Evolutionary conservation across 2,329 filamentous ascomycete genomes (phyloP), one percentile per base, ranked within the genome.

Genomic region (Graphilbum ipis-grandicollis): DNA sequence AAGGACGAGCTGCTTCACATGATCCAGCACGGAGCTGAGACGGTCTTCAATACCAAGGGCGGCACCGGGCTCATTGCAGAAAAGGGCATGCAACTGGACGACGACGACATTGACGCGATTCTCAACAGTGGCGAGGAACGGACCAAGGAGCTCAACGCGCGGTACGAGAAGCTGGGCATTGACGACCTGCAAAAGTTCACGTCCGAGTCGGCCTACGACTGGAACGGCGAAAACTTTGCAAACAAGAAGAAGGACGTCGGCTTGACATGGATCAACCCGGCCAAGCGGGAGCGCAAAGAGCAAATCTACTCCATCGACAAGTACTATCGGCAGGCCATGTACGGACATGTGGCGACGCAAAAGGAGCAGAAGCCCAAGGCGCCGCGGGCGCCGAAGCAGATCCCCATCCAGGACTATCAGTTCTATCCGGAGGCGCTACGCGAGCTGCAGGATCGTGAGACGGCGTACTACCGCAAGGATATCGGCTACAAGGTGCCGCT

Each of bases 241-340:
- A 82, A 80, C 40, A 73, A 78, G 52, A 92, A 92, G 61, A 93
- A 92, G 56, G 80, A 90, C 38, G 39, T 94, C 44, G 84, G 83
- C 34, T 71, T 94, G 45, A 86, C 67, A 51, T 98, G 92, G 92
- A 98, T 98, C 61, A 93, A 98, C 50, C 92, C 90, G 2, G 77
- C 88, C 14, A 98, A 98, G 66, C 86, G 90, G 56, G 92, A 98
- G 60, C 82, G 90, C 50, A 98, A 96, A 57, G 88, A 96, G 52
- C 85, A 94, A 53, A 85, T 84, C 5, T 98, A 98, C 55, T 94
- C 88, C 0, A 93, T 98, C 63, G 92, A 98, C 55, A 93, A 94
- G 56, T 98, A 98, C 60, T 98, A 96, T 60, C 79, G 88, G 46
- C 78, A 92, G 49, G 83, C 85, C 9, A 71, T 98, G 51, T 80